phyloP scores from a whole-genome alignment of 352 stramenopile genomes.

The Globisporangium rhizosaccharum region DNA sequence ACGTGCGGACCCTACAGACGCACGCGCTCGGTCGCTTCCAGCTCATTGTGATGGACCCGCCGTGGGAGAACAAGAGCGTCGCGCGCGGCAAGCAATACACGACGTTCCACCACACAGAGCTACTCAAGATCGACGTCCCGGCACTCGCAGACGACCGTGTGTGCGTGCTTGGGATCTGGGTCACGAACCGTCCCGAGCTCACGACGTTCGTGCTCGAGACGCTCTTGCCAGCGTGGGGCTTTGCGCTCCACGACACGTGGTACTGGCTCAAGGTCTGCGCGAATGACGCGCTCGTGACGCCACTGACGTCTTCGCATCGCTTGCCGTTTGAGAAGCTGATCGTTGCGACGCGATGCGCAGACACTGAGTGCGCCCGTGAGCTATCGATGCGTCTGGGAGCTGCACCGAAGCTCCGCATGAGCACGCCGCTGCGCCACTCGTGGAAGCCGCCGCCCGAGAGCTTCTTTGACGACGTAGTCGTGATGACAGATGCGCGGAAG shows the following conservation, averaged over 20 bases:
- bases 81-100: slow-evolving; percentile 42
- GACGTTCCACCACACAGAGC: slow-evolving; percentile 53
- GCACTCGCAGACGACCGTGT: slow-evolving; percentile 24
- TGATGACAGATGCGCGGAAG: slow-evolving; percentile 16
- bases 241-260: slow-evolving; percentile 53
- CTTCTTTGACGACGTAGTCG: slow-evolving; percentile 31
- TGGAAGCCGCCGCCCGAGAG: slow-evolving; percentile 68
- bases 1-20: slow-evolving; percentile 17
- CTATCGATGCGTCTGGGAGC: slow-evolving; percentile 28
- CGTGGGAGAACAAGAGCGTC: slow-evolving; percentile 80
- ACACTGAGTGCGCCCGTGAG: slow-evolving; percentile 6
- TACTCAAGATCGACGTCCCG: slow-evolving; percentile 39
- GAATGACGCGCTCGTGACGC: slow-evolving; percentile 51
- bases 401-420: slow-evolving; percentile 39
- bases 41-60: slow-evolving; percentile 65
- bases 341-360: slow-evolving; percentile 35
- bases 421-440: slow-evolving; percentile 66
- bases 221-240: slow-evolving; percentile 54
- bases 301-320: slow-evolving; percentile 52
- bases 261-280: slow-evolving; percentile 71
- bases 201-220: slow-evolving; percentile 49
- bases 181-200: slow-evolving; percentile 65
- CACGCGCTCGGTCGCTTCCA: slow-evolving; percentile 17
- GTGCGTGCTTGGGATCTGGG: slow-evolving; percentile 66
- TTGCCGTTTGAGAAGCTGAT: slow-evolving; percentile 64